Percentiles rank a stretch among this genome's conserved stretches.
Conservation (phyloP, 805 yeast genomes). For the Cyberlindnera suaveolens region DNA sequence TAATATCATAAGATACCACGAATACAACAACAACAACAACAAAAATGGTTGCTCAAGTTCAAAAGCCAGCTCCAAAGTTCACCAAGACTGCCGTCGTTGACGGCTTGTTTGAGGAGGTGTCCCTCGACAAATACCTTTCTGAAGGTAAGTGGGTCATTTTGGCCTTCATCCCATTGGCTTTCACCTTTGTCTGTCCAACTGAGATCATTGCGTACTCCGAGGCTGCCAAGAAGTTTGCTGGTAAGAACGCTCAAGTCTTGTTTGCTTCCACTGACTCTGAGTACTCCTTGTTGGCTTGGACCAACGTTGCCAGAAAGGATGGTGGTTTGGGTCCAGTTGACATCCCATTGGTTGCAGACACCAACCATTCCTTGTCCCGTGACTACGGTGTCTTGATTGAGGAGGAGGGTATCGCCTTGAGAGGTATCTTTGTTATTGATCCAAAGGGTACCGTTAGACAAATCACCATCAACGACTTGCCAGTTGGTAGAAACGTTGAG, state of each 20-base stretch:
- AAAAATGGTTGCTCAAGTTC: constrained; percentile 83
- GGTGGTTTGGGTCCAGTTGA: constrained; percentile 97
- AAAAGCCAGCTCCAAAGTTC: constrained; percentile 95
- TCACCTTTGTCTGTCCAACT: constrained; percentile 99
- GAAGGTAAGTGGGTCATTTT: constrained; percentile 97
- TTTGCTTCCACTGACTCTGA: constrained; percentile 99
- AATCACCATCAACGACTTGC: constrained; percentile 95
- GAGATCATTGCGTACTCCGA: constrained; percentile 98
- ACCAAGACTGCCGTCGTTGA: constrained; percentile 95
- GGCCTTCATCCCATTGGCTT: constrained; percentile 97
- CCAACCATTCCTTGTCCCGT: constrained; percentile 89
- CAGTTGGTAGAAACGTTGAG: constrained; percentile 98
- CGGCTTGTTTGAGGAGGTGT: constrained; percentile 92
- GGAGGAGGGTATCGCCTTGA: constrained; percentile 94
- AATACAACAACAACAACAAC: not conserved
- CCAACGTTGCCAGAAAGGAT: constrained; percentile 90
- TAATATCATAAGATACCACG: not conserved
- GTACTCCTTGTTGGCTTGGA: constrained; percentile 97
- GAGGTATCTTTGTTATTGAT: constrained; percentile 98
- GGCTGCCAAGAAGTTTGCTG: constrained; percentile 84
- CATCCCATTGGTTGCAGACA: constrained; percentile 94
- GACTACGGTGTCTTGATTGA: constrained; percentile 97
- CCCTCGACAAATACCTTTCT: constrained; percentile 74
- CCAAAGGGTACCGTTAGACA: constrained; percentile 94
- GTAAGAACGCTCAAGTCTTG: constrained; percentile 79